Evolutionary conservation across 1,284 basidiomycete species (phyloP), one percentile per base, ranked within the genome.

Genomic region (Sanghuangporus sanghuang): DNA sequence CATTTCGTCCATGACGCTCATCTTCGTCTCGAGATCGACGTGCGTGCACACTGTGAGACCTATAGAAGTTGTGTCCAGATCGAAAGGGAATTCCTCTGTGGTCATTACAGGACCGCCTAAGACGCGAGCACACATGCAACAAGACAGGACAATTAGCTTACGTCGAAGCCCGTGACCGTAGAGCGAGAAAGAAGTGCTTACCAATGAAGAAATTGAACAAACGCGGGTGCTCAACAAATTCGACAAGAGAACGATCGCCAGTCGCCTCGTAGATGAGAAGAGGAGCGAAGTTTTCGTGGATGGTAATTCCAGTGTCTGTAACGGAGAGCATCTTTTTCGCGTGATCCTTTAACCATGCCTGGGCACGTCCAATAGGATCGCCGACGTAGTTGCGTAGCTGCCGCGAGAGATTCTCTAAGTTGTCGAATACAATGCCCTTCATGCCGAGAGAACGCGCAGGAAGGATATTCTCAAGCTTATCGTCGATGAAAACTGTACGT

Each of bases 201-300:
- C 79, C 79, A 70, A 77, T 76, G 70, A 84, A 85, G 71, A 85
- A 85, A 63, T 84, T 85, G 79, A 81, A 84, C 39, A 76, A 77
- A 38, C 77, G 73, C 35, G 79, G 71, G 50, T 79, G 75, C 18
- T 81, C 74, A 3, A 76, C 73, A 36, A 80, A 69, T 58, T 78
- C 69, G n/a, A 81, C 77, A 16, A 81, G 73, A 63, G 66, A 83
- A 78, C 69, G 73, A 67, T 85, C 76, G n/a, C 73, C 68, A 0
- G 82, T 85, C 6, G 77, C 74, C 65, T 86, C 85, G n/a, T 83
- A 72, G 59, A 86, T 82, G 21, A 86, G 73, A 5, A 85, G 76
- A 66, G 85, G 83, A 3, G 81, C 76, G 63, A 84, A 85, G 67
- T 84, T 84, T 70, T 85, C 83, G 57, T 75, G 69, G 23, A 85